Conservation (phyloP, 2,329 filamentous ascomycete species). For the Incumbomyces delicatus region DNA sequence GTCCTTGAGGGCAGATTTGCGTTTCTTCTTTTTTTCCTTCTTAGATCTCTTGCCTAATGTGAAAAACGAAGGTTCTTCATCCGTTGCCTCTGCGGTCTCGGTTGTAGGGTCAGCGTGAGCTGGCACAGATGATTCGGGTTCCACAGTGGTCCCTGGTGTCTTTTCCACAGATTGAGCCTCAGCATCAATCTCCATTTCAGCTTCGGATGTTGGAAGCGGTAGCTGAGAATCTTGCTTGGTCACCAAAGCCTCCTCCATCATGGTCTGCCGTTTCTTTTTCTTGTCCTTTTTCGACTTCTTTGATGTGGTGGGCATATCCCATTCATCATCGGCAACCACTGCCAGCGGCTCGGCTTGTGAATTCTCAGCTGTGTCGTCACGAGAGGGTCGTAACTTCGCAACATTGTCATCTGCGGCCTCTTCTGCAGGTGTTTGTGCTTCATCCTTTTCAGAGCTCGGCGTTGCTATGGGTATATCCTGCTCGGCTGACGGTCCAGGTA, state of each 20-base stretch:
- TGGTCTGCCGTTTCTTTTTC: constrained; percentile 8
- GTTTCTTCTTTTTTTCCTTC: constrained; percentile 21
- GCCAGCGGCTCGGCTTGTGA: neutral
- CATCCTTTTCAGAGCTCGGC: neutral
- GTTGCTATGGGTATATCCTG: neutral
- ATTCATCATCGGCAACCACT: constrained; percentile 2
- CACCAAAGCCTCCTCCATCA: neutral
- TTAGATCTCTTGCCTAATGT: constrained; percentile 13
- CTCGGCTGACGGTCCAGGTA: neutral
- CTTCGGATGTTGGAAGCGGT: neutral
- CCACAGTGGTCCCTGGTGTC: neutral
- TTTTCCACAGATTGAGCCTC: neutral
- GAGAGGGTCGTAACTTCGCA: neutral
- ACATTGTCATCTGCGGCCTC: neutral
- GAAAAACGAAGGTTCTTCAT: constrained; percentile 1
- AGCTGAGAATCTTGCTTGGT: neutral
- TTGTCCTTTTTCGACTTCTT: constrained; percentile 12
- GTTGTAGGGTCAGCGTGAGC: too few relatives aligned
- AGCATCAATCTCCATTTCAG: neutral
- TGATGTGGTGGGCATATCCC: neutral
- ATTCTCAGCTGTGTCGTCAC: neutral
- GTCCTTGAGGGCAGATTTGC: neutral
- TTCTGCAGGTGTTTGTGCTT: neutral
- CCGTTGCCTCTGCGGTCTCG: too few relatives aligned
- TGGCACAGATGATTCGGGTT: neutral